These are phyloP conservation scores for Fremontodendron californicum DNA, from an alignment of 345 rosid species.

Conservation along the genomic window DNA sequence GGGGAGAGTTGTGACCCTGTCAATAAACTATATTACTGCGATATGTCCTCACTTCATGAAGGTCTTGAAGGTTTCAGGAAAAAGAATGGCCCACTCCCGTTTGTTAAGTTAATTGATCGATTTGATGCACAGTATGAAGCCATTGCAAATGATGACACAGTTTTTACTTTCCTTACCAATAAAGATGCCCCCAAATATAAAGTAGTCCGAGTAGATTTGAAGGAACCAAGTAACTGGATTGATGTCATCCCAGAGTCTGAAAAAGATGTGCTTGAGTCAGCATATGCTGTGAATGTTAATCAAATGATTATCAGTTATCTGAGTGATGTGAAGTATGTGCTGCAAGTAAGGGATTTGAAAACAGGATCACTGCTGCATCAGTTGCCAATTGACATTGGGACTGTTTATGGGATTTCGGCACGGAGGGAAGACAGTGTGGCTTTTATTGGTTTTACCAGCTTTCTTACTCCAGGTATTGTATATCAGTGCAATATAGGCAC, in stretches of 20 bases:
- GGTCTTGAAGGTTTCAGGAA: slow-evolving; percentile 68
- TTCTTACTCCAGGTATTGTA: slow-evolving; percentile 77
- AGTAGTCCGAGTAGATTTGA: slow-evolving; percentile 67
- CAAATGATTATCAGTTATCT: slow-evolving; percentile 75
- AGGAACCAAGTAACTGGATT: slow-evolving; percentile 14
- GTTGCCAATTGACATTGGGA: slow-evolving; percentile 77
- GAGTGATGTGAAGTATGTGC: slow-evolving; percentile 72
- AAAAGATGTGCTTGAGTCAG: slow-evolving; percentile 76
- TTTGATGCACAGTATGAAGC: slow-evolving; percentile 62
- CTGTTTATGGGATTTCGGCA: slow-evolving; percentile 58
- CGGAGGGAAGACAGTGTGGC: slow-evolving; percentile 52
- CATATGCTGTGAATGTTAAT: slow-evolving; percentile 50
- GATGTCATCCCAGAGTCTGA: slow-evolving; percentile 60
- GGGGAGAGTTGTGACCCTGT: slow-evolving; percentile 71
- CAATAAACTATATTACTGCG: slow-evolving; percentile 81
- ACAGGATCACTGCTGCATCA: slow-evolving; percentile 68
- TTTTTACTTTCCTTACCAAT: slow-evolving; percentile 76
- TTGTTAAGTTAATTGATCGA: slow-evolving; percentile 65
- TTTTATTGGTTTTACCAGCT: slow-evolving; percentile 74
- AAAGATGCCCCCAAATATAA: slow-evolving; percentile 86
- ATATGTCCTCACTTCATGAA: slow-evolving; percentile 57
- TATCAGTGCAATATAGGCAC: slow-evolving; percentile 62
- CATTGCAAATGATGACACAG: slow-evolving; percentile 70
- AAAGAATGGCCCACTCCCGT: slow-evolving; percentile 52
- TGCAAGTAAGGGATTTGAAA: slow-evolving; percentile 74